Percentiles rank a stretch among this genome's conserved stretches.
Conservation (phyloP, 1,139 yeast genomes). For the Saccharomyces hybrid region DNA sequence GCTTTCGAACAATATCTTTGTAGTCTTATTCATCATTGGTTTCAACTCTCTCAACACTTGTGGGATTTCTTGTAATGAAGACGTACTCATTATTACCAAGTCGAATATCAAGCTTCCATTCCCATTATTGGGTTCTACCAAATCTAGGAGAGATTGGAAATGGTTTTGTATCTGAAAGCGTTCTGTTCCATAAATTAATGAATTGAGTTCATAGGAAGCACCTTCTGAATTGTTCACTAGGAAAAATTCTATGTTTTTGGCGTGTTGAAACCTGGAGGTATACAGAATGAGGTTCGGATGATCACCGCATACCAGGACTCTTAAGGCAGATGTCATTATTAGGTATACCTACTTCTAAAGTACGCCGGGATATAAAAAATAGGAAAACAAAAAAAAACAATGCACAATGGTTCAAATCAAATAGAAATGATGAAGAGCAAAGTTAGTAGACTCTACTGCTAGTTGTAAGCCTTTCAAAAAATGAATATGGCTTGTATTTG, state of each 20-base stretch:
- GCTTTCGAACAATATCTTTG: slow-evolving; percentile 55
- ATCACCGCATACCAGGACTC: slow-evolving; percentile 26
- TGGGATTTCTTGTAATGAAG: slow-evolving; percentile 42
- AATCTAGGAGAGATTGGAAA: slow-evolving; percentile 16
- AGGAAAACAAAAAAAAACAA: not conserved
- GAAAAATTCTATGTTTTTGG: slow-evolving; percentile 23
- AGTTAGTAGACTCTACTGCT: not conserved
- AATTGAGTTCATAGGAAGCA: slow-evolving; percentile 15
- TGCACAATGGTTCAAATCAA: not conserved
- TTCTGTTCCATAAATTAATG: slow-evolving; percentile 21
- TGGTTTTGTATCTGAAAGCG: slow-evolving; percentile 20
- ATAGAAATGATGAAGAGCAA: not conserved
- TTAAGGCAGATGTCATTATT: slow-evolving; percentile 7
- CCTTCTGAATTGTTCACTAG: slow-evolving; percentile 24
- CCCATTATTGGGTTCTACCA: slow-evolving; percentile 12
- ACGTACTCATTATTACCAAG: slow-evolving; percentile 40
- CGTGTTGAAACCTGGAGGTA: slow-evolving; percentile 26
- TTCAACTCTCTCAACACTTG: slow-evolving; percentile 33
- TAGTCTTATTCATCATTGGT: slow-evolving; percentile 32
- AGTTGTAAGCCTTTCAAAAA: not conserved
- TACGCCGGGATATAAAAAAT: not conserved
- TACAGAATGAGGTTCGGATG: slow-evolving; percentile 28
- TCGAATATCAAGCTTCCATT: slow-evolving; percentile 35
- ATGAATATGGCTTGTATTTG: not conserved
- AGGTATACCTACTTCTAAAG: not conserved